Base-by-base conservation (phyloP, 345 rosid species). In the Psidium friedrichsthalianum region DNA sequence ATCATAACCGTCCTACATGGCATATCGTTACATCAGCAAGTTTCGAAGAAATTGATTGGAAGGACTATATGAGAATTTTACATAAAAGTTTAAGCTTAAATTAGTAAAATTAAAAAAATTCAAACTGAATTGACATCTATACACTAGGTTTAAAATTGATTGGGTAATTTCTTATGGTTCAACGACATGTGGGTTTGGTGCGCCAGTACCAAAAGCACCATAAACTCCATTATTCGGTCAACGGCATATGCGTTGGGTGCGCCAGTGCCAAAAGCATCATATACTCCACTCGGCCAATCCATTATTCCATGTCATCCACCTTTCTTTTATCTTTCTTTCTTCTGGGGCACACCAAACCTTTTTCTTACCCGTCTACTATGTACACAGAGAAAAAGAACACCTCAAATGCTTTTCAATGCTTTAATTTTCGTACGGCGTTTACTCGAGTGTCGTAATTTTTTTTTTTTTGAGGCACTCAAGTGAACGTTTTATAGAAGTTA, bases 1-100 rank as follows among this genome's bases (percentile, higher is more conserved):
- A 59, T 59, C 3, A 16, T 0, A 1, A 16, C 0, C 6, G 2
- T n/a, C 0, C 13, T 3, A 12, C 0, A 1, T 0, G 8, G 16
- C 32, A 58, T 12, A 11, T 3, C 6, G 14, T 0, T 9, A 59
- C 6, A 1, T 13, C 29, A 12, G 9, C 14, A 14, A 27, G 13
- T 59, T 27, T 59, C 0, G 6, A 27, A 8, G 14, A n/a, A 59
- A 57, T 57, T 57, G 6, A 11, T 42, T 42, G 21, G n/a, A 57
- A 57, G 11, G 29, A 57, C 12, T 57, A 9, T 2, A 57, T 57
- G 11, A 12, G 0, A 57, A 57, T 57, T 57, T 25, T 0, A 0
- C 6, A 0, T 57, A 11, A 57, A 57, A 11, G 0, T 57, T 57
- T 57, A 11, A 0, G 0, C 11, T 11, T 57, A 57, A 59, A n/a